Evolutionary conservation across 1,139 yeast species (phyloP).

Genomic region (Protomyces macrosporus): DNA sequence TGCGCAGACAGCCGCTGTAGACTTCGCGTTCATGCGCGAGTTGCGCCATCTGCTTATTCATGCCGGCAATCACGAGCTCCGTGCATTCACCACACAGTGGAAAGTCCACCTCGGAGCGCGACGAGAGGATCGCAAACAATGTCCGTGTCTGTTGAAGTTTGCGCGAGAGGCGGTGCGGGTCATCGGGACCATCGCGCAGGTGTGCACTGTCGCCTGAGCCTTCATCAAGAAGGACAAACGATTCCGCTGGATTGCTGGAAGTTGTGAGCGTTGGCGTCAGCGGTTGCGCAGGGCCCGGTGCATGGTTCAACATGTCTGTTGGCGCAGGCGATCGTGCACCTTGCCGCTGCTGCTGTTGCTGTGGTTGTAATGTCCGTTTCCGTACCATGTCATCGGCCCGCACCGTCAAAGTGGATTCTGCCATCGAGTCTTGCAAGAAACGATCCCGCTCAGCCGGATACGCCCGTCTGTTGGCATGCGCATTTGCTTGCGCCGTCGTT

Average conservation of each 20-base stretch:
- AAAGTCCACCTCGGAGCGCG: conserved; percentile 72
- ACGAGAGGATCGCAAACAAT: conserved; percentile 60
- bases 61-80: conserved; percentile 46
- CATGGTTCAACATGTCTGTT: neutral
- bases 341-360: neutral
- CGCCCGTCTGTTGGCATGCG: neutral
- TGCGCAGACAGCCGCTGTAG: conserved; percentile 65
- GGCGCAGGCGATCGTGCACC: neutral
- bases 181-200: conserved; percentile 24
- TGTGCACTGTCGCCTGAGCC: conserved; percentile 34
- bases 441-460: conserved; percentile 6
- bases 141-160: conserved; percentile 50
- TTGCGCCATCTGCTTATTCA: conserved; percentile 67
- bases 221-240: conserved; percentile 45
- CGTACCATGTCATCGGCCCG: neutral
- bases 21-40: conserved; percentile 72
- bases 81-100: conserved; percentile 86
- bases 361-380: neutral
- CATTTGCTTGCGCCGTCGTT: neutral
- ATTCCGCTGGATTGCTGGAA: conserved; percentile 38
- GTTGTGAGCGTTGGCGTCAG: neutral
- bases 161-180: conserved; percentile 39
- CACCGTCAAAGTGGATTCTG: conserved; percentile 8
- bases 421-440: conserved; percentile 7
- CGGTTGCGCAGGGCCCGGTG: neutral